Evolutionary conservation across 1,284 basidiomycete genomes (phyloP).

Genomic region (Waitea zeae): DNA sequence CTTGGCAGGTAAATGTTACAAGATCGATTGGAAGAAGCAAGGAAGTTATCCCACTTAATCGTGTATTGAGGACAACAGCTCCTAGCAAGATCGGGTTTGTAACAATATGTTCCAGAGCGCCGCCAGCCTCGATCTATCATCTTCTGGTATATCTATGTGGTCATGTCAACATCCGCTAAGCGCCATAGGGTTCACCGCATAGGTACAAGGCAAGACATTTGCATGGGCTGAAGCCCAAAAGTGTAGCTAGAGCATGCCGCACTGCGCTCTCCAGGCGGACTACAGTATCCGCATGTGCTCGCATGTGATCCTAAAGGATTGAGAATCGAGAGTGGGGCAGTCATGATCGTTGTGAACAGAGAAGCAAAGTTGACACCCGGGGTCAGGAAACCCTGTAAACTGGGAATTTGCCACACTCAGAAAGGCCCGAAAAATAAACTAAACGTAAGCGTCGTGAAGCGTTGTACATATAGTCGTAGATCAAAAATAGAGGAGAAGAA

Average conservation of each 20-base stretch:
- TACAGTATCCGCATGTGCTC: constrained; percentile 27
- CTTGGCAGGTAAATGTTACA: constrained; percentile 1
- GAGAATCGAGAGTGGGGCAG: too few relatives aligned
- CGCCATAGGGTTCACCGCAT: constrained; percentile 1
- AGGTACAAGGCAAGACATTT: constrained; percentile 32
- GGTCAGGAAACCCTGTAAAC: too few relatives aligned
- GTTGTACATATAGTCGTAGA: too few relatives aligned
- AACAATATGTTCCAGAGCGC: constrained; percentile 67
- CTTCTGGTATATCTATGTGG: constrained; percentile 42
- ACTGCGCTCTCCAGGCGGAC: constrained; percentile 18
- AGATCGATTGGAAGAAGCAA: neutral
- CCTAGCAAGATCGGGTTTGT: constrained; percentile 51
- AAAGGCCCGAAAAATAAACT: too few relatives aligned
- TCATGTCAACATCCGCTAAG: neutral
- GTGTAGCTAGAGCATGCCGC: constrained; percentile 15
- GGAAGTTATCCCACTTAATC: constrained; percentile 36
- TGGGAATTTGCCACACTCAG: too few relatives aligned
- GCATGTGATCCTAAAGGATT: too few relatives aligned
- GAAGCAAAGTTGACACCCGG: too few relatives aligned
- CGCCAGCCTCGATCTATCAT: constrained; percentile 89
- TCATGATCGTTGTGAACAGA: too few relatives aligned
- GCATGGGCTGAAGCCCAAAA: constrained; percentile 16
- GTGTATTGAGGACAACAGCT: constrained; percentile 89
- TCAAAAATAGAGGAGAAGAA: too few relatives aligned
- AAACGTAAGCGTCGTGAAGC: too few relatives aligned